Base-by-base conservation (phyloP, 352 stramenopile genomes). In the Phytophthora meadii region DNA sequence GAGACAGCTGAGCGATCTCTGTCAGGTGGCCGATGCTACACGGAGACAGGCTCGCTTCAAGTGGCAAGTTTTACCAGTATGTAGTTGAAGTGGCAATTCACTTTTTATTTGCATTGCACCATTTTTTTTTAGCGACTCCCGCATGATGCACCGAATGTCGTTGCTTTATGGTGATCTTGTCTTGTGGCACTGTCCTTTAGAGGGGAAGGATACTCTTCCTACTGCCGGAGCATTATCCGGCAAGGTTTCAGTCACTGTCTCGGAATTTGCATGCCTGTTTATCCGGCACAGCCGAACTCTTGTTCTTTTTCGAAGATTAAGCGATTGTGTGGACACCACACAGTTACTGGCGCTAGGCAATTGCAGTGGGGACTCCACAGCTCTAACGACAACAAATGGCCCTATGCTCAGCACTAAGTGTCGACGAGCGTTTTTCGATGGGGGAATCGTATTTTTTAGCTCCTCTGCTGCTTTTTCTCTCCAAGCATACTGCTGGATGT, bases 241-340 rank as follows among this genome's bases (percentile, higher is more conserved):
- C 46, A 51, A 56, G 15, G 24, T 41, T 62, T 61, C 50, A 56
- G 51, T 27, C 11, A 8, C 11, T 59, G 9, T 46, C 55, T 70
- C 37, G 54, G 41, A 37, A 54, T 42, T 65, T 65, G 62, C 55
- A 65, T 34, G 39, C 15, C 27, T n/a, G 8, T 36, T 53, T 64
- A 62, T 75, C 61, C 61, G 67, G 45, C 36, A 12, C 24, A 4
- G 12, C 56, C 41, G 12, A 44, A 30, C 15, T 72, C 17, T 68
- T 54, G 44, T 67, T 70, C 54, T 50, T 62, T 64, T 73, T 72
- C 52, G 65, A 73, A 68, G 25, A 55, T 61, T 74, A 67, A 28
- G n/a, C 30, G 37, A 15, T 61, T 37, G 37, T 54, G 51, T 68
- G 44, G 54, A 58, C 55, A 66, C 36, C 10, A 37, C 24, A 14